These are phyloP conservation scores for Phaeolepiota aurea DNA, from an alignment of 768 basidiomycete genomes.

Conservation along the genomic window DNA sequence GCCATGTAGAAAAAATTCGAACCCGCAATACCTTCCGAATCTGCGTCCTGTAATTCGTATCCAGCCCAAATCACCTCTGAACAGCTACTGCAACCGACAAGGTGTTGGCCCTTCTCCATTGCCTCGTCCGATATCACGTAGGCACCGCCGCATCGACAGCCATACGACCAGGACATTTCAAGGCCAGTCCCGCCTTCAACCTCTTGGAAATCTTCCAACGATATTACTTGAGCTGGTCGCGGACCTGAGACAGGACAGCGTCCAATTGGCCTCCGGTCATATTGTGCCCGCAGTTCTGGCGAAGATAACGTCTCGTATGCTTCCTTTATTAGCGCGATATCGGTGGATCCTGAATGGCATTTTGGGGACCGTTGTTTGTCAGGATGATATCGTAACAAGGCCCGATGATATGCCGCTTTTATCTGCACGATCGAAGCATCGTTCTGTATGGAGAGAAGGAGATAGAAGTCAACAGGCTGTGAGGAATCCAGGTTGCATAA, in stretches of 20 bases:
- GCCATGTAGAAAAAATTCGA: no score
- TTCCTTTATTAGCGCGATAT: conserved; percentile 55
- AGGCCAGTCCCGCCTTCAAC: conserved; percentile 14
- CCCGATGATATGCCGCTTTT: conserved; percentile 62
- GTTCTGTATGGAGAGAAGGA: conserved; percentile 41
- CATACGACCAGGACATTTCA: conserved; percentile 42
- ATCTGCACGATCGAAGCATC: conserved; percentile 46
- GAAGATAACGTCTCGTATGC: conserved; percentile 60
- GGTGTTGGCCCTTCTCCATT: conserved; percentile 65
- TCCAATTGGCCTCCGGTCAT: conserved; percentile 29
- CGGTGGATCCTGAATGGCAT: conserved; percentile 15
- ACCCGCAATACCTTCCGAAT: conserved; percentile 14
- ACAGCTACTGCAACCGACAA: conserved; percentile 66
- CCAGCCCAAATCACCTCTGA: conserved; percentile 86
- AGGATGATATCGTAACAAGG: conserved; percentile 59
- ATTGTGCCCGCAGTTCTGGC: conserved; percentile 34
- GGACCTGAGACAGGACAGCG: conserved; percentile 21
- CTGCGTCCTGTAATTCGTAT: conserved; percentile 47
- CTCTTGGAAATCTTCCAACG: conserved; percentile 64
- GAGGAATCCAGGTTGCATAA: conserved; percentile 12
- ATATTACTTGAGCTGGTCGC: conserved; percentile 71
- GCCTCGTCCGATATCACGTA: conserved; percentile 51
- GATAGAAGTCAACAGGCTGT: conserved; percentile 42
- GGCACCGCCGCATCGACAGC: conserved; percentile 66
- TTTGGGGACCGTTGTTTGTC: conserved; percentile 19